Base-by-base conservation (phyloP, 1,284 basidiomycete species). In the Ganoderma meredithae region DNA sequence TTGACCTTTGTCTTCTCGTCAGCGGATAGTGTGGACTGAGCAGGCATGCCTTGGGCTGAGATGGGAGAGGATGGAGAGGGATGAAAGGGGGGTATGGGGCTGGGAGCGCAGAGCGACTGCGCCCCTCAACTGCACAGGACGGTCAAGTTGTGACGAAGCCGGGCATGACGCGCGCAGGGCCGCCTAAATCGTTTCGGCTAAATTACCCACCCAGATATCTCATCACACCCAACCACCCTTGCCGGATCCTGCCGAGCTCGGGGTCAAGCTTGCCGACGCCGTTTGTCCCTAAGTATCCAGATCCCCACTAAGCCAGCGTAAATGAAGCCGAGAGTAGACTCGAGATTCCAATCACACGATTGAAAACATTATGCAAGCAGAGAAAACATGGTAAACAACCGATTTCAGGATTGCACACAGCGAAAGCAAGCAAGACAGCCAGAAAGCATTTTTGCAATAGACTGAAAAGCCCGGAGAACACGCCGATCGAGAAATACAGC, bases 1-100 rank as follows among this genome's bases (percentile, higher is more conserved):
- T 93, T 94, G 69, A 97, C 85, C 75, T 89, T 92, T 43, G 83
- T 78, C 81, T 94, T 96, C 76, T 96, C 95, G 69, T 92, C 91
- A 41, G 83, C 78, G 6, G 85, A 87, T 36, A 96, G 83, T 4
- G 90, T 88, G 1, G 90, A 89, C 72, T 89, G 87, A 27, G 88
- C 80, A 40, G 93, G 91, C 93, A 95, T 95, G 69, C 58, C 69
- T 41, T 2, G 8, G 15, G 22, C 43, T 1, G 39, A 15, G 3
- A 70, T 40, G 19, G 22, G 52, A 44, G 15, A 36, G 27, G 63
- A 52, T 22, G 19, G 6, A 25, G 49, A 56, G n/a, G 4, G 22
- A 61, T 41, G 60, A 60, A 44, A 17, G 61, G 63, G 65, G 61
- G 68, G 60, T 56, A 40, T 61, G 44, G 63, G 19, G 49, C 31